These are phyloP conservation scores for Mycena indigotica DNA, from an alignment of 768 basidiomycete genomes.

Conservation along the genomic window DNA sequence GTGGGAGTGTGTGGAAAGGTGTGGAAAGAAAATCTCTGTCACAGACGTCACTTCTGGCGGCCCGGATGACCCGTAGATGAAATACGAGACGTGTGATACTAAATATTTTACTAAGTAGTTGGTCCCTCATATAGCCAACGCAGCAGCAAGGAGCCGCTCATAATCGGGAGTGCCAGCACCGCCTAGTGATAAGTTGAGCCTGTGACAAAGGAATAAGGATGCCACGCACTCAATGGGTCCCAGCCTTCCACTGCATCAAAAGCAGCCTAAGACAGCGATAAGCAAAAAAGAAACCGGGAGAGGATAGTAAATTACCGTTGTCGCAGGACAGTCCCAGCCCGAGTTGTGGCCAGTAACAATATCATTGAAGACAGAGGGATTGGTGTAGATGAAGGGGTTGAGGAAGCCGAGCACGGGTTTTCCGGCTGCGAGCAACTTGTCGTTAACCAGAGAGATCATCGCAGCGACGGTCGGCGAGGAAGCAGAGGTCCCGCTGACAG, in stretches of 20 bases:
- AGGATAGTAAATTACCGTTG: not conserved
- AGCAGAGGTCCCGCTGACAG: constrained; percentile 45
- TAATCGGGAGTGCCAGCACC: not conserved
- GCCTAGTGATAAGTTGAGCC: too few species aligned
- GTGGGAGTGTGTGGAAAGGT: too few species aligned
- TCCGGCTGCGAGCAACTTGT: constrained; percentile 35
- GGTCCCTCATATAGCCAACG: too few species aligned
- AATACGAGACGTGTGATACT: too few species aligned
- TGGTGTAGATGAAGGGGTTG: not conserved
- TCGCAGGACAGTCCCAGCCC: not conserved
- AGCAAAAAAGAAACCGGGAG: not conserved
- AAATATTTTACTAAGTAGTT: too few species aligned
- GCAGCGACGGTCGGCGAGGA: constrained; percentile 45
- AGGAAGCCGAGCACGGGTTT: constrained; percentile 20
- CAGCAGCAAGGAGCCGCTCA: not conserved
- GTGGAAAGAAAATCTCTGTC: too few species aligned
- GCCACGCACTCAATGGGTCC: not conserved
- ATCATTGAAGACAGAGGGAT: not conserved
- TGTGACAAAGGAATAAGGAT: not conserved
- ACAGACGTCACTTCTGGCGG: too few species aligned
- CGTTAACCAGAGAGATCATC: constrained; percentile 46
- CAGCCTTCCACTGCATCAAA: not conserved
- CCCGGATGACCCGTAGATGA: too few species aligned
- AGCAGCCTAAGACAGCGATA: not conserved
- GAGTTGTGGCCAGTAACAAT: not conserved